Percentiles rank a stretch among this genome's conserved stretches.
phyloP scores from a whole-genome alignment of 257 asterid species.

The Schizonepeta tenuifolia region DNA sequence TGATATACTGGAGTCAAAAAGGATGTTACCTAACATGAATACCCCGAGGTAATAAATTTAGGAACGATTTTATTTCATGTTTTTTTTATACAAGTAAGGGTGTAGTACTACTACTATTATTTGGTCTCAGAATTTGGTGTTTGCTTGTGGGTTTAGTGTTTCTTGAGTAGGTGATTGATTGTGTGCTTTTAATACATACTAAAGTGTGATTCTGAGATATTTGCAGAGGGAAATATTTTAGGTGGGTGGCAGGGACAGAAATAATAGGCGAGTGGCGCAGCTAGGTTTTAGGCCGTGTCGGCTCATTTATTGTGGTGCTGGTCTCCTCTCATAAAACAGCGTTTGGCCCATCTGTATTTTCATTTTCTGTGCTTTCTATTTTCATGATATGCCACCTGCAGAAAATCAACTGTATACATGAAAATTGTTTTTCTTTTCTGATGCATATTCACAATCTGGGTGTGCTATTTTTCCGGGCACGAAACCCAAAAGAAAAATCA shows the following conservation, averaged over 20 bases:
- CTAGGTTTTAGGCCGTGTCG: conserved; percentile 34
- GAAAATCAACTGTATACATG: too few relatives aligned
- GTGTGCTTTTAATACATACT: conserved; percentile 22
- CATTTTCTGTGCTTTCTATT: not conserved
- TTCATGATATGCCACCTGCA: not conserved
- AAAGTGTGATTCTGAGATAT: not conserved
- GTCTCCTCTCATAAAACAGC: conserved; percentile 27
- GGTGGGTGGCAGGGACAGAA: conserved; percentile 17
- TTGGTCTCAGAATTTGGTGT: conserved; percentile 9
- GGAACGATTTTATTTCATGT: not conserved
- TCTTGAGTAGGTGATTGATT: not conserved
- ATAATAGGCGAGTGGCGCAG: conserved; percentile 19
- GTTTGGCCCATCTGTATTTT: conserved; percentile 28
- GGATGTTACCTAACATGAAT: conserved; percentile 32
- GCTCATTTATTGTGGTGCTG: conserved; percentile 32
- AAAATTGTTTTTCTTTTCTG: too few relatives aligned
- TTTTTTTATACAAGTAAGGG: not conserved
- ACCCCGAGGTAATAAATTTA: conserved; percentile 11
- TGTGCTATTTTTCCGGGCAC: too few relatives aligned
- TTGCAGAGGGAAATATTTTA: not conserved
- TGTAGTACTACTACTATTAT: too few relatives aligned
- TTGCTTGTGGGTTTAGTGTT: conserved; percentile 27
- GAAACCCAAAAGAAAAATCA: too few relatives aligned
- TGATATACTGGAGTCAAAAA: conserved; percentile 36
- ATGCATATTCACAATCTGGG: too few relatives aligned